These are phyloP conservation scores for Cutaneotrichosporon sp. DNA, from an alignment of 1,284 basidiomycete genomes.

Conservation along the genomic window DNA sequence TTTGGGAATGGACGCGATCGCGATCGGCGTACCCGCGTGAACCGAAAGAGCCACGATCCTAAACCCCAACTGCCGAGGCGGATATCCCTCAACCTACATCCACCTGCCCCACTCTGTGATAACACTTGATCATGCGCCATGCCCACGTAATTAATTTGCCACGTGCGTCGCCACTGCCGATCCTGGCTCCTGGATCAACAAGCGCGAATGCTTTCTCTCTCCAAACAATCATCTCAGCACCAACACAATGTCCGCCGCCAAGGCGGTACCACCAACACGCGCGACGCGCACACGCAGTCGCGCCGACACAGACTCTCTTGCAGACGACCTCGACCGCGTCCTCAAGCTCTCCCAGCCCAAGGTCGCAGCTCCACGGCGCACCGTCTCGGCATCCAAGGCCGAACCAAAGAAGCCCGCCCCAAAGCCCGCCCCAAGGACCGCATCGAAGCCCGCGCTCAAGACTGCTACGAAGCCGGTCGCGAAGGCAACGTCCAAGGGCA, in stretches of 20 bases:
- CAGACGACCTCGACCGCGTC: conserved; percentile 34
- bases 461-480: not conserved
- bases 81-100: too few species aligned
- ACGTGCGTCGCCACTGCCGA: conserved; percentile 2
- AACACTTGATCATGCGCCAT: not conserved
- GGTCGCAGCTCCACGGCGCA: not conserved
- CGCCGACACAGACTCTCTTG: conserved; percentile 28
- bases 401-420: not conserved
- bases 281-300: not conserved
- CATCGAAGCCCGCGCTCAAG: not conserved
- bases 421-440: not conserved
- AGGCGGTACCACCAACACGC: conserved; percentile 1
- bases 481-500: too few species aligned
- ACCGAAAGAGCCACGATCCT: too few species aligned
- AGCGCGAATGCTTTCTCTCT: conserved; percentile 17
- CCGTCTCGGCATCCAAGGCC: conserved; percentile 4
- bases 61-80: too few species aligned
- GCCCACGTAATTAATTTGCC: not conserved
- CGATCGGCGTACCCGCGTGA: too few species aligned
- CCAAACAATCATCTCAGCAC: conserved; percentile 3
- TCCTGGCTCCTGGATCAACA: conserved; percentile 5
- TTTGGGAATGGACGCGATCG: too few species aligned
- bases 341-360: conserved; percentile 30
- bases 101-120: not conserved
- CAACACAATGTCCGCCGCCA: conserved; percentile 12